Base-by-base conservation (phyloP, 495 filamentous ascomycete species). In the Entonaema liquescens region DNA sequence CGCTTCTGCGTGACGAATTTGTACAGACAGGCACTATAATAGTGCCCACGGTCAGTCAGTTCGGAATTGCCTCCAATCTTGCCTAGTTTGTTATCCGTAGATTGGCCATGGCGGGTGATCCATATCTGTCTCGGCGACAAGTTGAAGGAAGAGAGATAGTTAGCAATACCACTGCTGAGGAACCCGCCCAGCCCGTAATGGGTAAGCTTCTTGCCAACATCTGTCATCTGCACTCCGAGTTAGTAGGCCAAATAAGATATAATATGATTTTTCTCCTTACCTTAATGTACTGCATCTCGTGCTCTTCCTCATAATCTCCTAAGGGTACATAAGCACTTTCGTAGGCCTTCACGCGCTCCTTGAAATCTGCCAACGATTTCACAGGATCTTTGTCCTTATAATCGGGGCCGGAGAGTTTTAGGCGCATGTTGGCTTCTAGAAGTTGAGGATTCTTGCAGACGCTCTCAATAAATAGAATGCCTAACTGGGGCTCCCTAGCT, bases 341-440 rank as follows among this genome's bases (percentile, higher is more conserved):
- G 73, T 99, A 99, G 5, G 97, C 90, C 55, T 88, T 89, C n/a
- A 99, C 93, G 55, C 95, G 89, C 81, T 93, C 89, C 80, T 92
- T 96, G 83, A 99, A 99, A 78, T 99, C 95, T 25, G 84, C 90
- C 31, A 98, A 83, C 0, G 95, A 92, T 66, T 87, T 87, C 36
- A 87, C 79, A 1, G 95, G 95, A 77, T 99, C 95, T 75, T 96
- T 93, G 68, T 91, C 92, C 73, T 91, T 93, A 83, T 99, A 99
- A 78, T 99, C 95, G 2, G 95, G 95, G 2, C 95, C 95, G 52
- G 91, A 94, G n/a, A 99, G 89, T 81, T 99, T 99, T 62, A 99
- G 80, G 19, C 94, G 92, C 95, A 98, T 99, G 73, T 99, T 99
- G 13, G 93, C 91, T 77, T 98, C 95, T 38, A 99, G 85, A 38